Evolutionary conservation across 2,329 filamentous ascomycete species (phyloP), one percentile per base, ranked within the genome.

Genomic region (Cytospora paraplurivora): DNA sequence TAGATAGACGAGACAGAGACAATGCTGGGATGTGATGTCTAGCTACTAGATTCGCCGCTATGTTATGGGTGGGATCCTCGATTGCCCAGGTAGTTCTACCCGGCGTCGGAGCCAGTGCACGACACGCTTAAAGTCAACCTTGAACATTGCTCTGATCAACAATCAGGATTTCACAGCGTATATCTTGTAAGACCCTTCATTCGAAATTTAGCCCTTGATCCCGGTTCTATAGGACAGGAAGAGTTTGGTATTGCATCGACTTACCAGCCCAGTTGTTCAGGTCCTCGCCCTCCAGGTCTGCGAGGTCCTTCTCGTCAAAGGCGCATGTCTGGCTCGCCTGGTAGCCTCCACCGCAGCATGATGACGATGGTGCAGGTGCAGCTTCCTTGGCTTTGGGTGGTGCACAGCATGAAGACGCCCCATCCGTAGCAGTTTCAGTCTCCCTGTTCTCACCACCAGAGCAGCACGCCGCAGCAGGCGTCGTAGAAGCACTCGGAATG

Each of bases 231-330:
- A 62, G 19, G 19, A 62, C 52, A 58, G 47, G 32, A 34, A 37
- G 38, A 12, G 1, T 8, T 3, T 32, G 0, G 35, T 1, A 4
- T 7, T 37, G 17, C 6, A 3, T 21, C 34, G 21, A 78, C 79
- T 72, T 69, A 82, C 79, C 81, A 66, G 76, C 79, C 77, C 78
- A 84, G 59, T 79, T 75, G 70, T 84, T 85, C 53, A 82, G 76
- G 67, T 84, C 78, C 51, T 75, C 66, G 59, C 73, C 71, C 34
- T 62, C 68, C 55, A 74, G 64, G 27, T 68, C 63, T 32, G 35
- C 56, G 56, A 59, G 62, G 5, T 59, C 67, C 34, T 67, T 69
- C 10, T 63, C 54, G 44, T 56, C 49, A n/a, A 50, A 60, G 56
- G 59, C 21, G 53, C 13, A 67, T 58, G 65, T 69, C 69, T 61